Base-by-base conservation (phyloP, 2,329 filamentous ascomycete genomes). In the Beauveria varroae region DNA sequence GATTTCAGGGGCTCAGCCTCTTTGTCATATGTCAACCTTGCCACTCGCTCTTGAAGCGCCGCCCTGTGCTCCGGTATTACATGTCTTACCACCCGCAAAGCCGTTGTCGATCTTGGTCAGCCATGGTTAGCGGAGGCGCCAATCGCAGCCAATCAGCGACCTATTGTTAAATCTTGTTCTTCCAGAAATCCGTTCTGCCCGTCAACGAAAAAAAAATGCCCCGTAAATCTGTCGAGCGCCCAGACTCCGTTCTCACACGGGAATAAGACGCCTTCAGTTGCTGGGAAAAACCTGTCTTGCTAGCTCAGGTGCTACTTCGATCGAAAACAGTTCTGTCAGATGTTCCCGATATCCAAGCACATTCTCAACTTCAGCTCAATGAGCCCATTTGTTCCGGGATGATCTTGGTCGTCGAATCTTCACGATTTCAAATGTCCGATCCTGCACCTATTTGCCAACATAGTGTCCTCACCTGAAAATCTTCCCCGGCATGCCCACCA, bases 1-100 rank as follows among this genome's bases (percentile, higher is more conserved):
- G 26, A 52, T 47, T 53, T 60, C 57, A 60, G 57, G 57, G 57
- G 57, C 57, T 60, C 57, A 53, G 57, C 57, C 57, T 53, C 49
- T 60, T 46, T 26, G 18, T 41, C 37, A n/a, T 22, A 16, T 37
- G 22, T 49, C 34, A 58, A 28, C 20, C 18, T 41, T 20, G 37
- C 26, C 54, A 28, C 55, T 18, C 46, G 30, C 9, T 34, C 30
- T 34, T 12, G 30, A 34, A 12, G 30, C 30, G 10, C 30, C 30
- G 16, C 34, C 40, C 37, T 59, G 49, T 37, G 50, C 54, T 37
- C 49, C 6, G 16, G 43, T 49, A 56, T 28, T 40, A 37, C 18
- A 20, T 58, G 22, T 49, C 43, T 41, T 28, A 41, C 52, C 37
- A 44, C 44, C 44, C 34, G 12, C 34, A 16, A 37, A 37, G 47